Base-by-base conservation (phyloP, 169 alveolate genomes). In the Plasmodium reichenowi region DNA sequence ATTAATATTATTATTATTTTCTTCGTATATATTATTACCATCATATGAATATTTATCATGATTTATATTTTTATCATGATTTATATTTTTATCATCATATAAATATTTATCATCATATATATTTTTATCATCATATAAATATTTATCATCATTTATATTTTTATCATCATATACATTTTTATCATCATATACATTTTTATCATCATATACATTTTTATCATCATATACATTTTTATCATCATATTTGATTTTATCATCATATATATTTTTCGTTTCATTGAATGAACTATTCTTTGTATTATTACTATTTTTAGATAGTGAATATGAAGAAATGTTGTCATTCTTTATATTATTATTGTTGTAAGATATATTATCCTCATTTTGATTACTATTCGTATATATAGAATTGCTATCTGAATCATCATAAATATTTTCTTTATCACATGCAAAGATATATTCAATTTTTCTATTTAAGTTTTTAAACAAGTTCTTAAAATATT, bases 381-480 rank as follows among this genome's bases (percentile, higher is more conserved):
- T 71, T 47, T 71, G 71, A 15, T 71, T 70, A 78, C 52, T 59
- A 17, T 59, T 13, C 6, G 17, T 50, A 47, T 45, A n/a, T 15
- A 76, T 47, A 67, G 72, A 54, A 5, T 54, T 24, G 22, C 38
- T 29, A 17, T 43, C 47, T 13, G 17, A 26, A 10, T 7, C 13
- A 32, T 74, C 58, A 22, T 3, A 17, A 7, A 1, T 45, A 1
- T 52, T 58, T 13, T 66, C 80, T n/a, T 43, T 8, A 15, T 78
- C 26, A 15, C 26, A 52, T n/a, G 71, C n/a, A 48, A 59, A 45
- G 32, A 20, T 78, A 58, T 67, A 56, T 24, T 78, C 59, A 56
- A 59, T 78, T n/a, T 17, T 78, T 66, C 67, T 78, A 78, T 78
- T 78, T 32, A 78, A 58, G 48, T 78, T 66, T 50, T 59, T 26